A percentile compares a stretch with the other conserved stretches of the same genome.
phyloP scores from a whole-genome alignment of 176 grass and related monocot species.

The Guadua angustifolia region DNA sequence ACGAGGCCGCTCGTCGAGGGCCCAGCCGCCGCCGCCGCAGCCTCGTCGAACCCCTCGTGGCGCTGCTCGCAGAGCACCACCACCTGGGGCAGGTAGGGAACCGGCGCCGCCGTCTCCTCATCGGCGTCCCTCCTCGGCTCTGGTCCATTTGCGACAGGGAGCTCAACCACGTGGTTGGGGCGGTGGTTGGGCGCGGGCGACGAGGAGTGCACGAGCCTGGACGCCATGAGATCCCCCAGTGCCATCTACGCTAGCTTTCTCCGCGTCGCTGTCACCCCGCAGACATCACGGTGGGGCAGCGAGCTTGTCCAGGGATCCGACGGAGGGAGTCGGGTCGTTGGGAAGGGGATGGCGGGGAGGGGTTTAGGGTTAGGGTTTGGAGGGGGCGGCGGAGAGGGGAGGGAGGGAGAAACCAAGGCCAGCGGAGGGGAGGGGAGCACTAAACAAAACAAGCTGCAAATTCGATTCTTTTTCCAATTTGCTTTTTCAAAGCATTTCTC shows the following conservation, averaged over 20 bases:
- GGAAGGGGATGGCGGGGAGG: too few relatives aligned
- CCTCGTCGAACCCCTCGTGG: conserved; percentile 77
- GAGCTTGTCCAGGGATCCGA: background rate
- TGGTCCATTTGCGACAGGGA: conserved; percentile 39
- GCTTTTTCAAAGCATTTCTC: too few relatives aligned
- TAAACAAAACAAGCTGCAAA: too few relatives aligned
- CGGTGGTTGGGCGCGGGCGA: conserved; percentile 46
- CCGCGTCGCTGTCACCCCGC: conserved; percentile 18
- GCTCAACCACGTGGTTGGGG: conserved; percentile 13
- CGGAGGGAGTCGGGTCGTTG: too few relatives aligned
- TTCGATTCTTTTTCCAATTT: too few relatives aligned
- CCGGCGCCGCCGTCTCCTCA: conserved; percentile 35
- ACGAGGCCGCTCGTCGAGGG: conserved; percentile 77
- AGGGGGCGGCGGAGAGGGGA: too few relatives aligned
- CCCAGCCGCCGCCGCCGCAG: conserved; percentile 45
- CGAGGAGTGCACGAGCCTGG: conserved; percentile 70
- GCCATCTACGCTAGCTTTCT: conserved; percentile 60
- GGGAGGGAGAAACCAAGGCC: too few relatives aligned
- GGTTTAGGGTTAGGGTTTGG: too few relatives aligned
- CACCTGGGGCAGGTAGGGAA: conserved; percentile 67
- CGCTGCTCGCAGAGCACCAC: conserved; percentile 82
- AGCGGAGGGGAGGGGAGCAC: too few relatives aligned
- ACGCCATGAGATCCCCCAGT: conserved; percentile 99
- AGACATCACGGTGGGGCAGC: conserved; percentile 32
- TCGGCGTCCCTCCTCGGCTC: conserved; percentile 4